Conservation (phyloP, 495 filamentous ascomycete species). For the Penicillium bovifimosum region DNA sequence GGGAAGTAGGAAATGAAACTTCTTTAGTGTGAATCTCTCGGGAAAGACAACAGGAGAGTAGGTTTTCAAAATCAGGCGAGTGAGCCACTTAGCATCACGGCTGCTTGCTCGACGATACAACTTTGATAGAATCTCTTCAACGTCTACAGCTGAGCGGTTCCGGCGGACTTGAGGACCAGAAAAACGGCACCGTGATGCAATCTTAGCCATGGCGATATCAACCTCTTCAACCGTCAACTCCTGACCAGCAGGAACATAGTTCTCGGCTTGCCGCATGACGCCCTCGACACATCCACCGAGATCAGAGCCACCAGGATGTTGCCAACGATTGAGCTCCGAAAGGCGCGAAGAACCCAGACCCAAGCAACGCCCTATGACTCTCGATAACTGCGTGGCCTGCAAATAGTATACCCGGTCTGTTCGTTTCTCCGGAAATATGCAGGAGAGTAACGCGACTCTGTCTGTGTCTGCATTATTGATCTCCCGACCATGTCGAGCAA, state of each 20-base stretch:
- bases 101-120: conserved; percentile 59
- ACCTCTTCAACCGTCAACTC: conserved; percentile 68
- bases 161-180: conserved; percentile 60
- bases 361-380: conserved; percentile 59
- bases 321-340: conserved; percentile 59
- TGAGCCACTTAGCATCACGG: conserved; percentile 84
- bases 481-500: conserved; percentile 45
- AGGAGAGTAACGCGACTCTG: conserved; percentile 58
- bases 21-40: conserved; percentile 39
- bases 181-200: conserved; percentile 63
- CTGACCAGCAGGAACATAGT: conserved; percentile 29
- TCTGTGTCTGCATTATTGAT: conserved; percentile 50
- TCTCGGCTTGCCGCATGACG: conserved; percentile 60
- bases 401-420: conserved; percentile 70
- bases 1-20: conserved; percentile 54
- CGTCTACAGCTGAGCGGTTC: conserved; percentile 35
- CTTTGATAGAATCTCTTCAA: conserved; percentile 44
- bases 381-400: conserved; percentile 52
- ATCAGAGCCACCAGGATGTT: conserved; percentile 52
- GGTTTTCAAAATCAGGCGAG: conserved; percentile 72
- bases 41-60: conserved; percentile 57
- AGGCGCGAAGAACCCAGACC: conserved; percentile 53
- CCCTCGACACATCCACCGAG: conserved; percentile 64
- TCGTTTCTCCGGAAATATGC: conserved; percentile 67
- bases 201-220: conserved; percentile 54